A percentile compares a stretch with the other conserved stretches of the same genome.
These are phyloP conservation scores for Russula virescens DNA, from an alignment of 768 basidiomycete genomes.

Conservation along the genomic window DNA sequence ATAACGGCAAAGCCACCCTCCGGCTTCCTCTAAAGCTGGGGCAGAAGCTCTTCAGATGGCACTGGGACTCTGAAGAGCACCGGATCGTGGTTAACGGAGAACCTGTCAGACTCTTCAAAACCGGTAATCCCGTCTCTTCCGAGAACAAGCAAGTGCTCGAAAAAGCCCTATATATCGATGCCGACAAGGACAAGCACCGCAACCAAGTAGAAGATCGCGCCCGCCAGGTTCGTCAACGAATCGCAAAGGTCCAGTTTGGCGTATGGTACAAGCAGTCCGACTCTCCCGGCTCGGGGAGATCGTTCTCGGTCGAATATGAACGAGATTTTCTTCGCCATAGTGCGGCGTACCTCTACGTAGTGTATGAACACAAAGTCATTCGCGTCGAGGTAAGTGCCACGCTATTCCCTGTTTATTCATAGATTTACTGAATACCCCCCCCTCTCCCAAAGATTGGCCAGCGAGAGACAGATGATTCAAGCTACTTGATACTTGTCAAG, in stretches of 20 bases:
- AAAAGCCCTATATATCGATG: conserved; percentile 32
- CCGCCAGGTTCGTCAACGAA: conserved; percentile 41
- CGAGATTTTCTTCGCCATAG: conserved; percentile 40
- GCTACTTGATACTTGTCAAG: conserved; percentile 9
- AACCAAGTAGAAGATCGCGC: conserved; percentile 32
- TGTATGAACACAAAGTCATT: conserved; percentile 65
- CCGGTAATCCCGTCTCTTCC: conserved; percentile 1
- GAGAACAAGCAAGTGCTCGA: conserved; percentile 26
- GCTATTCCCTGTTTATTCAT: not conserved
- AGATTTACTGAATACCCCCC: not conserved
- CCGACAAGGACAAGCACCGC: conserved; percentile 29
- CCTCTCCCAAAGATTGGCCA: conserved; percentile 9
- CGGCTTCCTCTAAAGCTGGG: conserved; percentile 34
- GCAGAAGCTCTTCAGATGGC: conserved; percentile 42
- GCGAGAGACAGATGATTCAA: conserved; percentile 14
- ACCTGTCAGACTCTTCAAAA: conserved; percentile 23
- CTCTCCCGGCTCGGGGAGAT: conserved; percentile 24
- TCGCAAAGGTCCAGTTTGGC: conserved; percentile 65
- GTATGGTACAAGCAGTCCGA: conserved; percentile 38
- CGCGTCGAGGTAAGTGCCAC: conserved; percentile 46
- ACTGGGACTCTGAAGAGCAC: conserved; percentile 31
- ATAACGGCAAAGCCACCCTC: conserved; percentile 46
- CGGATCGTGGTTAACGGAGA: conserved; percentile 25
- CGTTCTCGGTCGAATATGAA: conserved; percentile 70
- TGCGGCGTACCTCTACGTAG: conserved; percentile 51